Evolutionary conservation across 2,329 filamentous ascomycete species (phyloP).

Genomic region (Colletotrichum australisinense): DNA sequence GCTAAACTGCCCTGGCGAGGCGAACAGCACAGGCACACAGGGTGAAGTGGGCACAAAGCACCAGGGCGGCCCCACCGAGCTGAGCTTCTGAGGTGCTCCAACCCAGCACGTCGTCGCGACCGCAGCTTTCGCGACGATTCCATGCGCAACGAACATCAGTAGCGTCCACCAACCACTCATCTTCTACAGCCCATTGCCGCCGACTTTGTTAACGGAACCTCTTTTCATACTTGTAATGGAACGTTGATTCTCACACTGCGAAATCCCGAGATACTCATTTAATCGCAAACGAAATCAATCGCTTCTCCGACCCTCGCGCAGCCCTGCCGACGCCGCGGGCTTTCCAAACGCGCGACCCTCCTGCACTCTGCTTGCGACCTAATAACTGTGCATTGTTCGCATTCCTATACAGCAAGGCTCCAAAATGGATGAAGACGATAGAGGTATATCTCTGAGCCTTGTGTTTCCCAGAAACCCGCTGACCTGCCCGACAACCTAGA

Average conservation of each 20-base stretch:
- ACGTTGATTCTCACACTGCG: background rate
- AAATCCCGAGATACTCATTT: background rate
- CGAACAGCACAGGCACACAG: background rate
- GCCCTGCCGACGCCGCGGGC: background rate
- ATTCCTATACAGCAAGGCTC: background rate
- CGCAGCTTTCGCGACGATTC: slow-evolving; percentile 32
- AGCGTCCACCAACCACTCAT: background rate
- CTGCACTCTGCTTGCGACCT: background rate
- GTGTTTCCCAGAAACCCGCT: background rate
- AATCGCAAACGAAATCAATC: background rate
- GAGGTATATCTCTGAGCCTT: slow-evolving; percentile 36
- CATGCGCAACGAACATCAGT: background rate
- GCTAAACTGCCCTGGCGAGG: slow-evolving; percentile 3
- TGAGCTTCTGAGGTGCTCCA: slow-evolving; percentile 5
- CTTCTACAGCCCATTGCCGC: background rate
- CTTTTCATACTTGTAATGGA: background rate
- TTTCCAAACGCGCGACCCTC: background rate
- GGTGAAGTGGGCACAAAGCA: background rate
- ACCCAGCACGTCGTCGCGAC: slow-evolving; percentile 21
- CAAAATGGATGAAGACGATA: slow-evolving; percentile 44
- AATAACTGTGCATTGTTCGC: background rate
- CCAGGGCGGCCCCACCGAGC: slow-evolving; percentile 5
- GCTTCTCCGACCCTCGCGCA: background rate
- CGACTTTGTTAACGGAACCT: background rate
- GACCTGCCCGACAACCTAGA: slow-evolving; percentile 32